phyloP scores from a whole-genome alignment of 306 rosid species.

The Vicia faba region DNA sequence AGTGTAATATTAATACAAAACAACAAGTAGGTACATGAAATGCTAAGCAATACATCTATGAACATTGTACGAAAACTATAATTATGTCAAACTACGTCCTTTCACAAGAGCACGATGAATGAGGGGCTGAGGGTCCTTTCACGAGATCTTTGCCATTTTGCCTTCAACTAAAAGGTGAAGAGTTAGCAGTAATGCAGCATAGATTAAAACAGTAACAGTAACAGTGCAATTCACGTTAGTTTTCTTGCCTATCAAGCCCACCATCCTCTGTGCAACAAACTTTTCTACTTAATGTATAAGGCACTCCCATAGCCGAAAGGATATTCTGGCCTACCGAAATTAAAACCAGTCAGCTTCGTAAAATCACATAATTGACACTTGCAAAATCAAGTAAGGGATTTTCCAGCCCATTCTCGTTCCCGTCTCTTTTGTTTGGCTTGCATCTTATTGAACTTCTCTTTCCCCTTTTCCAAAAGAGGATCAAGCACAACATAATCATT shows the following conservation, averaged over 20 bases:
- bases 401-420: constrained; percentile 61
- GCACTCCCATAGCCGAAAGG: background rate
- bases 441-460: constrained; percentile 89
- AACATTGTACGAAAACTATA: constrained; percentile 32
- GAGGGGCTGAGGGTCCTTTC: background rate
- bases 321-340: constrained; percentile 14
- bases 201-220: constrained; percentile 2
- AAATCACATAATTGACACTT: constrained; percentile 28
- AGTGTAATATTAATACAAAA: background rate
- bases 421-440: constrained; percentile 79
- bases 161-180: constrained; percentile 22
- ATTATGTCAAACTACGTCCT: background rate
- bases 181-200: constrained; percentile 9
- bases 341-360: constrained; percentile 16
- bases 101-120: constrained; percentile 1
- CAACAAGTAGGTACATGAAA: background rate
- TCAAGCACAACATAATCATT: constrained; percentile 88
- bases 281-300: background rate
- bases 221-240: constrained; percentile 6
- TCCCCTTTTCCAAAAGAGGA: constrained; percentile 94
- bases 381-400: constrained; percentile 50
- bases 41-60: constrained; percentile 9
- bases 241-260: constrained; percentile 14
- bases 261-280: constrained; percentile 7
- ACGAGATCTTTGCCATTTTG: constrained; percentile 18